phyloP scores from a whole-genome alignment of 2,329 filamentous ascomycete species.

The Fusarium tuaranense region DNA sequence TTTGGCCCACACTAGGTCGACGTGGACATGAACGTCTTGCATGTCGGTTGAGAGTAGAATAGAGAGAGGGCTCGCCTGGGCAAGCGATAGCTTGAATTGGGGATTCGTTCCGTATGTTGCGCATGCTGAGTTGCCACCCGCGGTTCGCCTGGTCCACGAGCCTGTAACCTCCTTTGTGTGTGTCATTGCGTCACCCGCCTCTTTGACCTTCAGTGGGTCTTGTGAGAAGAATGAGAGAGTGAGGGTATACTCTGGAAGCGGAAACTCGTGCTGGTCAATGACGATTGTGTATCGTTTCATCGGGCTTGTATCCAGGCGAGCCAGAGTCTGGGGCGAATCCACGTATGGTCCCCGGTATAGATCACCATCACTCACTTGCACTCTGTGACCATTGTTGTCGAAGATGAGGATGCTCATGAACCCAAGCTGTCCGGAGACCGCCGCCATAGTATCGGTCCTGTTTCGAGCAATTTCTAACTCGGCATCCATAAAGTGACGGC shows the following conservation, averaged over 20 bases:
- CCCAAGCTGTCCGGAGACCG: slow-evolving; percentile 69
- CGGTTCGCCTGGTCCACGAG: slow-evolving; percentile 81
- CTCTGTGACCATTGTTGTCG: slow-evolving; percentile 74
- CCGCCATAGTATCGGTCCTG: slow-evolving; percentile 54
- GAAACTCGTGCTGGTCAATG: slow-evolving; percentile 82
- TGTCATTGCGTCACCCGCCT: slow-evolving; percentile 70
- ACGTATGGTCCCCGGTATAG: slow-evolving; percentile 86
- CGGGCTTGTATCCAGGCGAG: slow-evolving; percentile 67
- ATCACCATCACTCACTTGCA: slow-evolving; percentile 79
- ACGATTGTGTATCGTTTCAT: slow-evolving; percentile 69
- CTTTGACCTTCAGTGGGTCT: slow-evolving; percentile 68
- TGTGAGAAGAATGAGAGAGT: slow-evolving; percentile 86
- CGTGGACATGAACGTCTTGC: slow-evolving; percentile 79
- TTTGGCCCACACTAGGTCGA: slow-evolving; percentile 84
- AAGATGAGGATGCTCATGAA: slow-evolving; percentile 93
- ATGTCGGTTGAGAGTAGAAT: slow-evolving; percentile 78
- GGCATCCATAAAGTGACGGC: slow-evolving; percentile 83
- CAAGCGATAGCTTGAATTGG: slow-evolving; percentile 78
- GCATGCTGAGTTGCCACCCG: slow-evolving; percentile 85
- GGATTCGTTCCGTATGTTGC: slow-evolving; percentile 86
- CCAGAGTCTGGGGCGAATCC: slow-evolving; percentile 91
- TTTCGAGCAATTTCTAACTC: slow-evolving; percentile 68
- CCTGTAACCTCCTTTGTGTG: slow-evolving; percentile 70
- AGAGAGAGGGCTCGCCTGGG: slow-evolving; percentile 70
- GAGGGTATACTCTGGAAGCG: slow-evolving; percentile 81